Evolutionary conservation across 495 filamentous ascomycete genomes (phyloP).

Genomic region (Aspergillus heteromorphus): DNA sequence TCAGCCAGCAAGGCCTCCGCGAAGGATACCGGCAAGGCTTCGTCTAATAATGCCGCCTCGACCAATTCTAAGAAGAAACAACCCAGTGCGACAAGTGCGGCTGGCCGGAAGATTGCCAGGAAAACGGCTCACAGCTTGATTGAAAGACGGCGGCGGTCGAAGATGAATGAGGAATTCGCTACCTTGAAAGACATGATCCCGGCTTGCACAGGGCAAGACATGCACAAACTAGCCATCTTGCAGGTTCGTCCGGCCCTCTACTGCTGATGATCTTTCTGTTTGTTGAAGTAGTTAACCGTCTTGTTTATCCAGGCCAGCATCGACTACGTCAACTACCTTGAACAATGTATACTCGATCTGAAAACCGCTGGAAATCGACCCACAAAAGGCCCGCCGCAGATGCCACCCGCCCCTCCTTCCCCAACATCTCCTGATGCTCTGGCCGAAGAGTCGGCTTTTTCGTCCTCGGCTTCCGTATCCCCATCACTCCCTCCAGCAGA

Average conservation of each 20-base stretch:
- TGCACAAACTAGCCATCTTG: slow-evolving; percentile 97
- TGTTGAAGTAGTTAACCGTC: slow-evolving; percentile 1
- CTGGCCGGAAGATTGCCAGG: slow-evolving; percentile 84
- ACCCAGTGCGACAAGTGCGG: slow-evolving; percentile 62
- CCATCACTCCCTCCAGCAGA: slow-evolving; percentile 27
- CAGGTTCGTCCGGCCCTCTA: slow-evolving; percentile 54
- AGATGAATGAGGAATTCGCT: slow-evolving; percentile 99
- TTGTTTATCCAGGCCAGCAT: slow-evolving; percentile 68
- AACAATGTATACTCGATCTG: slow-evolving; percentile 78
- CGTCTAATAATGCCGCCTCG: slow-evolving; percentile 19
- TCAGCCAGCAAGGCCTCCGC: slow-evolving; percentile 21
- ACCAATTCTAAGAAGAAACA: slow-evolving; percentile 62
- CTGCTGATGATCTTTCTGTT: not conserved
- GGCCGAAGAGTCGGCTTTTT: slow-evolving; percentile 14
- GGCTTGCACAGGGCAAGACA: slow-evolving; percentile 81
- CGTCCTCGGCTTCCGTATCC: slow-evolving; percentile 31
- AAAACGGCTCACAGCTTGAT: slow-evolving; percentile 97
- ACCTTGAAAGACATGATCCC: slow-evolving; percentile 95
- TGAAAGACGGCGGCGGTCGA: slow-evolving; percentile 81
- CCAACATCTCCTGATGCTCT: slow-evolving; percentile 36
- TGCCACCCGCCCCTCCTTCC: slow-evolving; percentile 25
- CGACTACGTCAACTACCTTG: slow-evolving; percentile 92
- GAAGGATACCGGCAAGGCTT: slow-evolving; percentile 25
- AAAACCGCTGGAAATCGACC: slow-evolving; percentile 51
- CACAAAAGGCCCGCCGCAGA: slow-evolving; percentile 9